phyloP scores from a whole-genome alignment of 306 rosid species.

The Fragaria nilgerrensis region DNA sequence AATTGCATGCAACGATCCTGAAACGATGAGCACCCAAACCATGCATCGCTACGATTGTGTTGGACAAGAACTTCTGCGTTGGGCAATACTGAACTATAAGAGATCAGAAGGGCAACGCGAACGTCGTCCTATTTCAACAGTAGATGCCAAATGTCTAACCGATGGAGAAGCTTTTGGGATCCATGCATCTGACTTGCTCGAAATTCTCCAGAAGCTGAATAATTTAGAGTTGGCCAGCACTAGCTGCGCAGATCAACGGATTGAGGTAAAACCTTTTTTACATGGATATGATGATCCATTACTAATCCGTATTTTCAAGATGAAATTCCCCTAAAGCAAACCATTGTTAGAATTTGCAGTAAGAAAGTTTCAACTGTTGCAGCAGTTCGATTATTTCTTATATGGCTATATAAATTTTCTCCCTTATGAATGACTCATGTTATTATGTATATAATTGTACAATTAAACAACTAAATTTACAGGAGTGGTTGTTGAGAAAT shows the following conservation, averaged over 20 bases:
- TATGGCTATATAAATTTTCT: background rate
- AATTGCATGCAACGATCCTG: background rate
- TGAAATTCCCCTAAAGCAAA: no score
- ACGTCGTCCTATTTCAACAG: background rate
- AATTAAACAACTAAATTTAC: background rate
- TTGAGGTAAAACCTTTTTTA: no score
- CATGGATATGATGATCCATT: no score
- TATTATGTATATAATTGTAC: background rate
- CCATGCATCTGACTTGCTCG: background rate
- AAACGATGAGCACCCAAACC: background rate
- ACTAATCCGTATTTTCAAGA: no score
- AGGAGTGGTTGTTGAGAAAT: conserved; percentile 22
- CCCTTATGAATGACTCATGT: background rate
- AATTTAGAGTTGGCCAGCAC: background rate
- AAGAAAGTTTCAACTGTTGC: background rate
- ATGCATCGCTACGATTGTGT: background rate
- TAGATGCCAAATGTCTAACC: background rate
- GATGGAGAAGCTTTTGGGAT: background rate
- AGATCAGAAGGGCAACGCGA: background rate
- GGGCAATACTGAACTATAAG: background rate
- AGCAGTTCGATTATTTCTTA: no score
- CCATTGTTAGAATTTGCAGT: no score
- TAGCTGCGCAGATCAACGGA: no score
- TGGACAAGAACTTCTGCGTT: background rate
- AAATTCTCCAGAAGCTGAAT: background rate